Evolutionary conservation across 805 yeast genomes (phyloP).

Genomic region (Saccharomycopsis guyanensis): DNA sequence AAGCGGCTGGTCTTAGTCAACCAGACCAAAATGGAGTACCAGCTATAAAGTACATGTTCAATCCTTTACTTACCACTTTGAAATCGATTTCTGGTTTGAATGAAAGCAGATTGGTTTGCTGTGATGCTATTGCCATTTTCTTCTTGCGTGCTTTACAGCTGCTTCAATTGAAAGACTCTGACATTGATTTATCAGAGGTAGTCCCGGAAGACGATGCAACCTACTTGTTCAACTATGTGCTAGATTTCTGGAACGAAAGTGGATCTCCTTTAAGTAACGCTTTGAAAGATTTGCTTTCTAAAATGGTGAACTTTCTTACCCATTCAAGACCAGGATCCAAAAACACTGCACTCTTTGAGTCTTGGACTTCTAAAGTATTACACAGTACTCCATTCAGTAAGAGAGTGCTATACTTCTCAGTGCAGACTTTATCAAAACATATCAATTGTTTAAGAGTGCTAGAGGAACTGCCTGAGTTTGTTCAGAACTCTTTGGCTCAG

Average conservation of each 20-base stretch:
- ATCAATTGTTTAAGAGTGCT: constrained; percentile 37
- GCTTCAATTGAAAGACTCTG: constrained; percentile 21
- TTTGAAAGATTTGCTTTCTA: constrained; percentile 49
- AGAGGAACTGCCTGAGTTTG: constrained; percentile 37
- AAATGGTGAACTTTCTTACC: constrained; percentile 38
- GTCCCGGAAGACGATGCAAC: constrained; percentile 25
- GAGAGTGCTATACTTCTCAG: constrained; percentile 52
- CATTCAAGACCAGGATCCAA: constrained; percentile 20
- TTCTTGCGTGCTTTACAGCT: constrained; percentile 46
- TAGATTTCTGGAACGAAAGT: constrained; percentile 66
- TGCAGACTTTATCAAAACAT: constrained; percentile 49
- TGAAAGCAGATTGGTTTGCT: constrained; percentile 34
- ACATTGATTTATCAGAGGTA: constrained; percentile 14
- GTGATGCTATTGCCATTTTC: constrained; percentile 64
- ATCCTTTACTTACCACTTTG: constrained; percentile 28
- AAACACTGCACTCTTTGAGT: constrained; percentile 25
- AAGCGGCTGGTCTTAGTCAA: constrained; percentile 2
- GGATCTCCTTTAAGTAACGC: constrained; percentile 68
- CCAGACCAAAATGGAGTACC: background rate
- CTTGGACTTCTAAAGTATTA: constrained; percentile 43
- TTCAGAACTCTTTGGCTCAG: constrained; percentile 37
- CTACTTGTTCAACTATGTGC: constrained; percentile 41
- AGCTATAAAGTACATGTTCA: constrained; percentile 11
- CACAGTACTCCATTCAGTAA: constrained; percentile 37
- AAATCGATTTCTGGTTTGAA: constrained; percentile 30